Evolutionary conservation across 1,284 basidiomycete species (phyloP), one percentile per base, ranked within the genome.

Genomic region (Ceratobasidium sp.): DNA sequence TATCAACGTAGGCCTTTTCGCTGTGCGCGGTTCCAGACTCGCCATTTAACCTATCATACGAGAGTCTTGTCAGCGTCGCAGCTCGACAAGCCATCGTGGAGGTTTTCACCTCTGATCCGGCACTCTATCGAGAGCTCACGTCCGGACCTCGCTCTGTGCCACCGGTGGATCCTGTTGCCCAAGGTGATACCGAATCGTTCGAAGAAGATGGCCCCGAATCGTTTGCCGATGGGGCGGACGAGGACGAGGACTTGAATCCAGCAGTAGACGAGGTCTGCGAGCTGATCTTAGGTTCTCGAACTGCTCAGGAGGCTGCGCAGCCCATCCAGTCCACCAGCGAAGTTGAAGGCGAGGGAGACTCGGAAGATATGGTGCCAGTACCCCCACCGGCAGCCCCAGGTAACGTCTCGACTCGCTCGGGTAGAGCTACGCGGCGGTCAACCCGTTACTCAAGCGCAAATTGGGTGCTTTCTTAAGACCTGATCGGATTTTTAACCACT

Each of bases 31-130:
- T 28, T 12, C 66, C 42, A 67, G 61, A 4, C 18, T 49, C 46
- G 5, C 33, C 69, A 9, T 61, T 81, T 63, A 80, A 80, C 53
- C 77, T 81, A 12, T 81, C 77, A 13, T 77, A 79, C 20, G 69
- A 73, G 63, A 75, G 77, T 46, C 46, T 81, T 15, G 79, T 72
- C 5, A 79, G 77, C 56, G 28, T n/a, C 13, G 77, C 61, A 13
- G 67, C 70, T 18, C 46, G 42, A 23, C 77, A 78, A 44, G 23
- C 40, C 3, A 53, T 79, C 13, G 44, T 60, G 12, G n/a, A n/a
- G n/a, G n/a, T 77, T 23, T 55, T 42, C 13, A n/a, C 23, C 3
- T 56, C 69, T 13, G 6, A 79, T 13, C 73, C 78, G 3, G 39
- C n/a, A 1, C 33, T 39, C 15, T 70, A 70, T 55, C 5, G 12